These are phyloP conservation scores for Ascoidea tarda DNA, from an alignment of 805 yeast genomes.

Conservation along the genomic window DNA sequence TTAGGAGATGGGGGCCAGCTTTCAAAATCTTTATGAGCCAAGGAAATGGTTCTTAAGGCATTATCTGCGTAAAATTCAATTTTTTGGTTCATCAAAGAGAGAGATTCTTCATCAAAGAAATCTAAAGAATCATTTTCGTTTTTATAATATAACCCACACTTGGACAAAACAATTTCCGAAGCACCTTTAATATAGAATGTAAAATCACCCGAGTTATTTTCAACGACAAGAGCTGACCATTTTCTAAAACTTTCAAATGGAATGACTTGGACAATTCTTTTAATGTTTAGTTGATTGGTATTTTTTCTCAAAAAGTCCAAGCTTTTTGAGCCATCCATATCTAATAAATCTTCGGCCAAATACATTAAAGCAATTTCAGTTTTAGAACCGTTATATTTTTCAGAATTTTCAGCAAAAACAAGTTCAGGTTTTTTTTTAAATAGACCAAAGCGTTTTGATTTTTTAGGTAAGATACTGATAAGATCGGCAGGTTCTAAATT, in stretches of 20 bases:
- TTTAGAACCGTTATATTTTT: slow-evolving; percentile 78
- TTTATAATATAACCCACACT: slow-evolving; percentile 27
- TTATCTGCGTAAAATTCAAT: slow-evolving; percentile 52
- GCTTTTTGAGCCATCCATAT: slow-evolving; percentile 24
- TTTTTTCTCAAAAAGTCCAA: slow-evolving; percentile 33
- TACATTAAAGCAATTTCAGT: slow-evolving; percentile 83
- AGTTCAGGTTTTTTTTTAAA: slow-evolving; percentile 3
- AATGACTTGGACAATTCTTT: slow-evolving; percentile 47
- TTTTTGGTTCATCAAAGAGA: slow-evolving; percentile 20
- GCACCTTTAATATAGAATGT: slow-evolving; percentile 84
- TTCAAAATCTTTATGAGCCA: slow-evolving; percentile 64
- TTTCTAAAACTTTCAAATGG: slow-evolving; percentile 90
- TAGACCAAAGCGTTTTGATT: slow-evolving; percentile 1
- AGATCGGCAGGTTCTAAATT: slow-evolving; percentile 23
- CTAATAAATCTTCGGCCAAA: slow-evolving; percentile 46
- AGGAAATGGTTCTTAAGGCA: slow-evolving; percentile 81
- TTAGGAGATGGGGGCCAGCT: slow-evolving; percentile 52
- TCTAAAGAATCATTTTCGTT: background rate
- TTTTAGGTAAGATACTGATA: slow-evolving; percentile 1
- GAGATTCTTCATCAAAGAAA: background rate
- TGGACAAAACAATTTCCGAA: slow-evolving; percentile 66
- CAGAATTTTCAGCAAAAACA: slow-evolving; percentile 19
- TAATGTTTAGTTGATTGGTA: slow-evolving; percentile 15
- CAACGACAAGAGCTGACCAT: slow-evolving; percentile 77
- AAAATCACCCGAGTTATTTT: slow-evolving; percentile 23